A percentile compares a stretch with the other conserved stretches of the same genome.
These are phyloP conservation scores for Aspergillus thermomutatus DNA, from an alignment of 2,329 filamentous ascomycete genomes.

Conservation along the genomic window DNA sequence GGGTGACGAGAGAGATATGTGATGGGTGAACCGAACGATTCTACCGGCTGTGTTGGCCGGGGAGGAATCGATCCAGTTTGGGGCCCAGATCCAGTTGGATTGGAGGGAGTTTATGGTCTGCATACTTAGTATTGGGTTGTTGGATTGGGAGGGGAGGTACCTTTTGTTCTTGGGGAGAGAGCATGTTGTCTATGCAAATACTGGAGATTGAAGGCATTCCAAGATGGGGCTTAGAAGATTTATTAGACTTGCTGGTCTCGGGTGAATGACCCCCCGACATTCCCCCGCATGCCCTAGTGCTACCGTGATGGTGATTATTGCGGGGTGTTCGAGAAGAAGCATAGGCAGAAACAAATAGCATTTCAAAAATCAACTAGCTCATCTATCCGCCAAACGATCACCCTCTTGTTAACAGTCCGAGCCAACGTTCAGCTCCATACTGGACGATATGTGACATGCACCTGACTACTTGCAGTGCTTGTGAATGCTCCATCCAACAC, in stretches of 20 bases:
- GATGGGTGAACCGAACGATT: slow-evolving; percentile 3
- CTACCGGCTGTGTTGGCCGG: slow-evolving; percentile 7
- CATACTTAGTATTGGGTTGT: slow-evolving; percentile 10
- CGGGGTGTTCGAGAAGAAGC: too few relatives aligned
- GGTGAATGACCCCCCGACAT: not conserved
- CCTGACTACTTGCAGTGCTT: slow-evolving; percentile 2
- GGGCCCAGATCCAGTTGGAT: slow-evolving; percentile 12
- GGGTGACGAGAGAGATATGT: not conserved
- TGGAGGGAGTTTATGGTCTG: slow-evolving; percentile 12
- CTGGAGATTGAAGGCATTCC: not conserved
- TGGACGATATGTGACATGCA: not conserved
- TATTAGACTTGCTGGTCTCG: not conserved
- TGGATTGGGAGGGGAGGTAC: not conserved
- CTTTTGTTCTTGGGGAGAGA: not conserved
- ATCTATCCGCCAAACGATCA: too few relatives aligned
- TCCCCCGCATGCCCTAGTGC: not conserved
- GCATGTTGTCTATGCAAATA: too few relatives aligned
- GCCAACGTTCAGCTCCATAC: not conserved
- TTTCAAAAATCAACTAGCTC: not conserved
- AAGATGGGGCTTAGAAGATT: not conserved
- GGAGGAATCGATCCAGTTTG: slow-evolving; percentile 10
- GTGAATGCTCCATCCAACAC: not conserved
- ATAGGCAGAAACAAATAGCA: not conserved
- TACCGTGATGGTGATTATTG: too few relatives aligned
- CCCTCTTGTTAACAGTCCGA: too few relatives aligned